phyloP scores from a whole-genome alignment of 768 basidiomycete genomes.

The Imleria badia region DNA sequence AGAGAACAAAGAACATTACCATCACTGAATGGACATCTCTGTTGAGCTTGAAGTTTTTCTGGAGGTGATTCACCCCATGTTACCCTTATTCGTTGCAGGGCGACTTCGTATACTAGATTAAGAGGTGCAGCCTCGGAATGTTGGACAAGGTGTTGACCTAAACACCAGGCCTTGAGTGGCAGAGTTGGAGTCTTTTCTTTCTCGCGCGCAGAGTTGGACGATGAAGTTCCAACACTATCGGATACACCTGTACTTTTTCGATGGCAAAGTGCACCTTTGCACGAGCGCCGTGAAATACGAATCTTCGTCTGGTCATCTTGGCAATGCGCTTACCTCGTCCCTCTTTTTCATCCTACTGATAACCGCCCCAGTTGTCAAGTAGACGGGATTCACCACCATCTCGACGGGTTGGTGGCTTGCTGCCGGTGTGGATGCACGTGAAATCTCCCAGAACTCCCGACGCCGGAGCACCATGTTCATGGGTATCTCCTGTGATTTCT shows the following conservation, averaged over 20 bases:
- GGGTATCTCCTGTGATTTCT: conserved; percentile 18
- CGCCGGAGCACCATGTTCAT: conserved; percentile 11
- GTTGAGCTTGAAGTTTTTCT: conserved; percentile 18
- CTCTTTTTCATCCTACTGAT: conserved; percentile 27
- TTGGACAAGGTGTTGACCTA: conserved; percentile 23
- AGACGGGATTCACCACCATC: not conserved
- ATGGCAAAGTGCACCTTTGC: conserved; percentile 1
- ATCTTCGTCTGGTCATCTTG: not conserved
- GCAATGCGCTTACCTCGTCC: conserved; percentile 22
- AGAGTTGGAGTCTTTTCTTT: conserved; percentile 5
- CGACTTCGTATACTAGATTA: conserved; percentile 14
- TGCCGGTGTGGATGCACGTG: not conserved
- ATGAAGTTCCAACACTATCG: conserved; percentile 31
- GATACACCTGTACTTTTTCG: not conserved
- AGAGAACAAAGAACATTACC: conserved; percentile 11
- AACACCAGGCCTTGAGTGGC: conserved; percentile 29
- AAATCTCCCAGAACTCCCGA: conserved; percentile 10
- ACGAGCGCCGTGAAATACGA: conserved; percentile 2
- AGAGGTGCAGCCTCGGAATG: conserved; percentile 13
- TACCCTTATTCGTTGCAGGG: conserved; percentile 9
- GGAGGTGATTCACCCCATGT: conserved; percentile 7
- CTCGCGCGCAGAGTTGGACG: conserved; percentile 19
- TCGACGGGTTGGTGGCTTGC: not conserved
- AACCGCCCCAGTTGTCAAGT: conserved; percentile 1
- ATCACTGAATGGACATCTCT: conserved; percentile 10